Evolutionary conservation across 2,329 filamentous ascomycete species (phyloP).

Genomic region (Sclerotinia borealis): DNA sequence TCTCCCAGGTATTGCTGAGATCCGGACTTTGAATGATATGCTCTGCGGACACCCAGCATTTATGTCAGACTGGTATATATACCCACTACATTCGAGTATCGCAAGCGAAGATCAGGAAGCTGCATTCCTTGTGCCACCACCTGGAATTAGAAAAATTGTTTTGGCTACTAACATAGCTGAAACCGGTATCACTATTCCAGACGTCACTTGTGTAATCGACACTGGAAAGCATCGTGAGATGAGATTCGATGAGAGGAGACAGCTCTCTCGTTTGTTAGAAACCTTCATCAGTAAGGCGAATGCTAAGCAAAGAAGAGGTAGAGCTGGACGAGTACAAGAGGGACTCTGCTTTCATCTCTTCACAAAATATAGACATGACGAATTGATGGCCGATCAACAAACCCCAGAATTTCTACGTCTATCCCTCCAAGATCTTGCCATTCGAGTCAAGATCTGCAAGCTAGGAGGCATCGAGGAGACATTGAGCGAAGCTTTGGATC

Average conservation of each 20-base stretch:
- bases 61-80: slow-evolving; percentile 71
- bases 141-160: slow-evolving; percentile 83
- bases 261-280: slow-evolving; percentile 84
- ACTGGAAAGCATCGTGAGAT: slow-evolving; percentile 96
- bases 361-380: slow-evolving; percentile 82
- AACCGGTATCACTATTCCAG: slow-evolving; percentile 96
- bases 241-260: slow-evolving; percentile 89
- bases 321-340: slow-evolving; percentile 91
- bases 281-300: slow-evolving; percentile 95
- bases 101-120: slow-evolving; percentile 94
- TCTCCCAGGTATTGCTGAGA: slow-evolving; percentile 89
- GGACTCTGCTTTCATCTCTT: slow-evolving; percentile 96
- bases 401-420: slow-evolving; percentile 93
- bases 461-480: slow-evolving; percentile 90
- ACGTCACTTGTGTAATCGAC: slow-evolving; percentile 95
- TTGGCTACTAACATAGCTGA: slow-evolving; percentile 97
- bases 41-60: slow-evolving; percentile 73
- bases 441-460: slow-evolving; percentile 96
- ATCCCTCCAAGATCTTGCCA: slow-evolving; percentile 88
- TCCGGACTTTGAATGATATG: slow-evolving; percentile 80
- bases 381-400: slow-evolving; percentile 81
- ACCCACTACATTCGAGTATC: slow-evolving; percentile 89
- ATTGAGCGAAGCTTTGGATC: slow-evolving; percentile 78
- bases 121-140: slow-evolving; percentile 80
- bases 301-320: slow-evolving; percentile 87